These are phyloP conservation scores for Polysphondylium violaceum DNA, from an alignment of 78 protist genomes.

Conservation along the genomic window DNA sequence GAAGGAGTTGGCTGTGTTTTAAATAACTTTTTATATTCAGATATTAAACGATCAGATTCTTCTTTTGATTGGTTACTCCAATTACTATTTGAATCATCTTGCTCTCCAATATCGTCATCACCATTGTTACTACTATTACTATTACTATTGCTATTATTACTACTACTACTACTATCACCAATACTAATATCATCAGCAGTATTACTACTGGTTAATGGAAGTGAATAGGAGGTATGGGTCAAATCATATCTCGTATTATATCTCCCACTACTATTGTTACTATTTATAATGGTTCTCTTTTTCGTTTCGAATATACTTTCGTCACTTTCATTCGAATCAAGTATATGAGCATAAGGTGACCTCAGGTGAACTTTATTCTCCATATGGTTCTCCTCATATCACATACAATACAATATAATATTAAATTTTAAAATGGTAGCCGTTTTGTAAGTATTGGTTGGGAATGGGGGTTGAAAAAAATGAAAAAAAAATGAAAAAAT, in stretches of 20 bases:
- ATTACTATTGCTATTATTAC: not conserved
- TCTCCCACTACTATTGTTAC: not conserved
- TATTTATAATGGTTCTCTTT: not conserved
- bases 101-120: not conserved
- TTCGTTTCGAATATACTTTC: not conserved
- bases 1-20: not conserved
- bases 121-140: not conserved
- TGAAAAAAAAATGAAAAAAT: too few species aligned
- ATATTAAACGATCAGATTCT: not conserved
- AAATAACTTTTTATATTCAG: not conserved
- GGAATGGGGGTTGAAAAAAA: too few species aligned
- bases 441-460: too few species aligned
- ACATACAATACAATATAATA: too few species aligned
- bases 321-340: not conserved
- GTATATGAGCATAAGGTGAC: too few species aligned
- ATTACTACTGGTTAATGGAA: not conserved
- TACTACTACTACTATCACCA: not conserved
- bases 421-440: too few species aligned
- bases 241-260: slow-evolving; percentile 16
- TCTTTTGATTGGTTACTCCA: not conserved
- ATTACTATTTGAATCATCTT: not conserved
- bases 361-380: too few species aligned
- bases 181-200: not conserved
- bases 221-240: not conserved
- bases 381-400: too few species aligned